Evolutionary conservation across 129 eudicot genomes (phyloP).

Genomic region (Cynara cardunculus): DNA sequence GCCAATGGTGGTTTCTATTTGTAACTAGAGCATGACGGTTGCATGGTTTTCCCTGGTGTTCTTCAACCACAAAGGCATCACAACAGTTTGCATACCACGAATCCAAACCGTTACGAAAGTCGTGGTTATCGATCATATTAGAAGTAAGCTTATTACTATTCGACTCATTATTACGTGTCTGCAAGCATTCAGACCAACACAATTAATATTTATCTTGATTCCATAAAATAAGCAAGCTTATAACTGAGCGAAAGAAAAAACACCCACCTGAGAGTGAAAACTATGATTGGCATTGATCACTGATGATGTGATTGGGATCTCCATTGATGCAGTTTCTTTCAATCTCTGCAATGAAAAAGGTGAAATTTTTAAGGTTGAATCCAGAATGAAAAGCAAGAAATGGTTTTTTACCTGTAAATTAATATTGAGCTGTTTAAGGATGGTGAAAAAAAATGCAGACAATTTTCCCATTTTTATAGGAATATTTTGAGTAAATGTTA

Average conservation of each 20-base stretch:
- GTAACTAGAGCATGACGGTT: slow-evolving; percentile 50
- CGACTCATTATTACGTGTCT: slow-evolving; percentile 17
- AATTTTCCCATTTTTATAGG: slow-evolving; percentile 43
- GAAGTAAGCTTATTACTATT: slow-evolving; percentile 4
- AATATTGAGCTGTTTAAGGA: slow-evolving; percentile 18
- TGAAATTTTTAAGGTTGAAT: not conserved
- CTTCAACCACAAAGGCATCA: slow-evolving; percentile 47
- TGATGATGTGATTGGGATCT: not conserved
- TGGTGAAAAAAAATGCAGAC: slow-evolving; percentile 35
- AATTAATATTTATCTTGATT: too few species aligned
- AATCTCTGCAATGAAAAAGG: slow-evolving; percentile 26
- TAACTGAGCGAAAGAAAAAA: not conserved
- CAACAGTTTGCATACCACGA: slow-evolving; percentile 76
- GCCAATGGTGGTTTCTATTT: slow-evolving; percentile 77
- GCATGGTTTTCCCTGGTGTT: slow-evolving; percentile 23
- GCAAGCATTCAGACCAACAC: not conserved
- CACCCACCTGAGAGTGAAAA: slow-evolving; percentile 39
- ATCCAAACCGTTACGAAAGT: slow-evolving; percentile 62
- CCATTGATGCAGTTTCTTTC: slow-evolving; percentile 42
- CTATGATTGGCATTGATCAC: slow-evolving; percentile 23
- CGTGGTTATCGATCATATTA: slow-evolving; percentile 70
- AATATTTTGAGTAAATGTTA: slow-evolving; percentile 35
- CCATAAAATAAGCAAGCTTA: too few species aligned
- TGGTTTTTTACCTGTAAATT: slow-evolving; percentile 34
- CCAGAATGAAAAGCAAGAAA: not conserved